Percentiles rank a stretch among this genome's conserved stretches.
Evolutionary conservation across 176 grass and related monocot species (phyloP).

Genomic region (Eragrostis nindensis): DNA sequence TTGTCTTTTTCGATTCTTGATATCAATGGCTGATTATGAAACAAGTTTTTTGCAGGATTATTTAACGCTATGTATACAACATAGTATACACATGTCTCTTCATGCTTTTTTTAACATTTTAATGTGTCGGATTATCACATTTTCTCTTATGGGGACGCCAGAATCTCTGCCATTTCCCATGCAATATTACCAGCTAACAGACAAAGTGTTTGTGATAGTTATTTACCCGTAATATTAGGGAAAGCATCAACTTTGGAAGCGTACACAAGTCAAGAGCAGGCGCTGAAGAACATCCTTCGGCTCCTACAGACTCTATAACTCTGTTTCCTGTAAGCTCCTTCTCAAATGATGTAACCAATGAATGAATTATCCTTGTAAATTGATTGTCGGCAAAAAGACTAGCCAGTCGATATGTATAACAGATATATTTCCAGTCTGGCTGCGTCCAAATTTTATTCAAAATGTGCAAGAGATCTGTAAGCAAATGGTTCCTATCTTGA

Average conservation of each 20-base stretch:
- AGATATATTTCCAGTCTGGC: background rate
- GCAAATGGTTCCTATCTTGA: background rate
- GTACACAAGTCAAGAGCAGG: background rate
- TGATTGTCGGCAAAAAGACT: background rate
- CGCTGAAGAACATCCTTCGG: background rate
- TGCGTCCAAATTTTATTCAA: conserved; percentile 19
- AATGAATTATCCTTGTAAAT: background rate
- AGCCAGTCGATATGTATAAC: background rate
- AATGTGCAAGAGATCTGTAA: background rate
- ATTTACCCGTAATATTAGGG: conserved; percentile 2
- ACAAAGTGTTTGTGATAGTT: background rate
- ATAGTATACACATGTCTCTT: too few species aligned
- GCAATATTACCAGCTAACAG: background rate
- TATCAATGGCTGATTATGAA: too few species aligned
- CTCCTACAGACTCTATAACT: background rate
- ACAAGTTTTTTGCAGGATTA: too few species aligned
- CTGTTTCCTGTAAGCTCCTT: background rate
- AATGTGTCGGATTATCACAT: too few species aligned
- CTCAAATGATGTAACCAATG: conserved; percentile 9
- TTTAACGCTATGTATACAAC: too few species aligned
- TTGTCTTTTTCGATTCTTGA: too few species aligned
- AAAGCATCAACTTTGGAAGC: conserved; percentile 14
- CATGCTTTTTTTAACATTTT: too few species aligned
- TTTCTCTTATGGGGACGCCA: too few species aligned
- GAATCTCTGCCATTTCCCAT: too few species aligned